Evolutionary conservation across 495 filamentous ascomycete genomes (phyloP), one percentile per base, ranked within the genome.

Genomic region (Diplogelasinospora grovesii): DNA sequence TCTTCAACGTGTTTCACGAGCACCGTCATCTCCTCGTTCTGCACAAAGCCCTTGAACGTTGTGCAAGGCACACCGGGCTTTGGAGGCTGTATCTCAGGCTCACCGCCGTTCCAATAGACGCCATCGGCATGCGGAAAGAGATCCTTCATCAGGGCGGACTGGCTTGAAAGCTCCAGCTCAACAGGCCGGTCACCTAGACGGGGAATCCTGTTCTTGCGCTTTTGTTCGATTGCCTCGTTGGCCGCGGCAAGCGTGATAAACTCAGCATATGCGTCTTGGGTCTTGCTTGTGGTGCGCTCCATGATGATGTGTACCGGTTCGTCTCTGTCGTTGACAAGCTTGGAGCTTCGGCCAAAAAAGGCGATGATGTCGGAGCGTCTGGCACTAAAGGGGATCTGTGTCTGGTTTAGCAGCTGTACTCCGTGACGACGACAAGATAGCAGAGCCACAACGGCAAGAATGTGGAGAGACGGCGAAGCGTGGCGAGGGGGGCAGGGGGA

Each of bases 221-320:
- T 38, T 13, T 50, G 34, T 21, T 74, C 64, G 4, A 78, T 65
- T 0, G 74, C 65, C 8, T 61, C 61, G 8, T 66, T 47, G 0
- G 84, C 85, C 53, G 81, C 78, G 0, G 61, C 43, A 0, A 62
- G 41, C 5, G 65, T 72, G 22, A 63, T 39, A 33, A 89, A 79
- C 52, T 92, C 86, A 22, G 85, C 76, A 46, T 68, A 92, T 42
- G 74, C 81, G 36, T 89, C 83, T 59, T 81, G 77, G 0, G 86
- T 89, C 70, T 89, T 90, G 33, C 74, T 74, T 1, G 82, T 85
- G 0, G 76, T 66, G 6, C 83, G 79, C 36, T 90, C 86, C 83
- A 92, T 87, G 48, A 88, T 84, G 45, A 92, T 86, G 49, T 92
- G 86, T 8, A 89, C 63, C 0, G 82, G 69, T 36, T 77, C 79